phyloP scores from a whole-genome alignment of 129 eudicot genomes.

The Centrapalus pauciflorus region DNA sequence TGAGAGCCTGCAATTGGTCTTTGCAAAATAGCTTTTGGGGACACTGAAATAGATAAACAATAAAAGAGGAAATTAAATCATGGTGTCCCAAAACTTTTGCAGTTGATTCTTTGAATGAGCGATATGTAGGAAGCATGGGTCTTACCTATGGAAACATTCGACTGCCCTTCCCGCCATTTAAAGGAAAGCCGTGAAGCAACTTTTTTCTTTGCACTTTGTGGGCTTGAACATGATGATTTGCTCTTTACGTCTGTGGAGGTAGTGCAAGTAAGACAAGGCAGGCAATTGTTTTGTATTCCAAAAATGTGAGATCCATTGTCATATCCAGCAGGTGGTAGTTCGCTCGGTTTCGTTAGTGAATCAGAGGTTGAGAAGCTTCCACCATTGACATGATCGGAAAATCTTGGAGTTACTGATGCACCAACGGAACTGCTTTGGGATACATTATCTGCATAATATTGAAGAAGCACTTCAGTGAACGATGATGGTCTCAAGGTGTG shows the following conservation, averaged over 20 bases:
- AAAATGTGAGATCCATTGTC: slow-evolving; percentile 43
- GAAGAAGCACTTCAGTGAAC: slow-evolving; percentile 6
- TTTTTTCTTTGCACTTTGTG: slow-evolving; percentile 58
- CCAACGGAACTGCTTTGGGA: slow-evolving; percentile 65
- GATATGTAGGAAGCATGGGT: neutral
- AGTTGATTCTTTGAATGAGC: neutral
- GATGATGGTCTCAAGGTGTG: slow-evolving; percentile 1
- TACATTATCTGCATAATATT: slow-evolving; percentile 37
- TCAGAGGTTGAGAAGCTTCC: slow-evolving; percentile 31
- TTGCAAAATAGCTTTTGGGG: slow-evolving; percentile 61
- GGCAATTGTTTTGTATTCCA: slow-evolving; percentile 50
- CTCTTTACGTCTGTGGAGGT: slow-evolving; percentile 47
- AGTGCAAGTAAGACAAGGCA: slow-evolving; percentile 78
- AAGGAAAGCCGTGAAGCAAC: slow-evolving; percentile 52
- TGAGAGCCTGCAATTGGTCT: slow-evolving; percentile 96
- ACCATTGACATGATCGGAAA: slow-evolving; percentile 30
- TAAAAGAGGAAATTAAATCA: neutral
- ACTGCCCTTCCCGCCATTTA: slow-evolving; percentile 67
- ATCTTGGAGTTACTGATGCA: slow-evolving; percentile 71
- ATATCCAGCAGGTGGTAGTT: slow-evolving; percentile 15
- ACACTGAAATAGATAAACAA: slow-evolving; percentile 43
- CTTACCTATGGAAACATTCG: slow-evolving; percentile 59
- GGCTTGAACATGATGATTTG: slow-evolving; percentile 48
- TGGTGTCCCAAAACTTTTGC: neutral
- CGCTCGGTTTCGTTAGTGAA: slow-evolving; percentile 26